Evolutionary conservation across 805 yeast species (phyloP), one percentile per base, ranked within the genome.

Genomic region (Grigorovia transvaalensis): DNA sequence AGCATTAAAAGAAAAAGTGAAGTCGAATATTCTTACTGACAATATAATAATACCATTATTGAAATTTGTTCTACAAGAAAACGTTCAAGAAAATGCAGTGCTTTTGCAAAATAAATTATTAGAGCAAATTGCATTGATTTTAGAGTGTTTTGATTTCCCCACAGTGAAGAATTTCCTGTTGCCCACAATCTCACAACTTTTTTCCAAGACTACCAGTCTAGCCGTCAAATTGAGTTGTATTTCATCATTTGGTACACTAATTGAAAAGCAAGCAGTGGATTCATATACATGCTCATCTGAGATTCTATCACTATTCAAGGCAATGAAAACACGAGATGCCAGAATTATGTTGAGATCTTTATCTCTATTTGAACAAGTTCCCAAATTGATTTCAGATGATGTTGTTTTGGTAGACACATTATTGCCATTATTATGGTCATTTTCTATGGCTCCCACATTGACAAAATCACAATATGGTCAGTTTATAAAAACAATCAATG

Each of bases 171-270:
- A 81, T 58, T 78, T 79, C 35, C 70, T 89, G n/a, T 80, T 86
- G 64, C 95, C 96, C 1, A 69, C 80, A 46, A 72, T 88, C 17
- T 78, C 88, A 46, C 76, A 75, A 46, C 76, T 88, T 8, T 93
- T 91, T 68, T 78, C 88, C 42, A 84, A 88, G 46, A 93, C 99
- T 0, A 87, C 90, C 0, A 80, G 93, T 30, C 72, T 90, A 38
- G 80, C 85, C 5, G 85, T 93, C 29, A 91, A 93, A 61, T 71
- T 84, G 17, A 74, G 79, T 15, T 79, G 93, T 1, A 73, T 88
- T 20, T 70, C 74, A 18, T 74, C 86, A 1, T 81, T 89, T 58
- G 74, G 77, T 13, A 61, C 70, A 47, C 68, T 89, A 59, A 76
- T 86, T 17, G 76, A 73, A 19, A 71, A 74, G 19, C 81, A 81